Percentiles rank a stretch among this genome's conserved stretches.
These are phyloP conservation scores for Scheffersomyces segobiensis DNA, from an alignment of 1,139 yeast species.

Conservation along the genomic window DNA sequence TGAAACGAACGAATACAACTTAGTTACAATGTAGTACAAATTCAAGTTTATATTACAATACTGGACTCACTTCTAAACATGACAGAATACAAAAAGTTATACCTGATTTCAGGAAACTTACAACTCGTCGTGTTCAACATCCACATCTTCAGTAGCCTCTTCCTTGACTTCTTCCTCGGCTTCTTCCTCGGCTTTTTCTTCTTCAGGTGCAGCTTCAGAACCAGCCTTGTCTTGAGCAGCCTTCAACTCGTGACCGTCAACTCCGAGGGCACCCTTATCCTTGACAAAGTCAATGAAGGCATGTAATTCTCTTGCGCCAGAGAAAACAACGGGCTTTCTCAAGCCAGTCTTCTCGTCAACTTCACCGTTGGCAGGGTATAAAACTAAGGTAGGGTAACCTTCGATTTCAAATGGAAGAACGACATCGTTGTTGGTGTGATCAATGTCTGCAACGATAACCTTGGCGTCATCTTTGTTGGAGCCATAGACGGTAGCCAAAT, in stretches of 20 bases:
- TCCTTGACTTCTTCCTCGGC: constrained; percentile 16
- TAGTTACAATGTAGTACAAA: neutral
- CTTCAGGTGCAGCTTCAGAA: constrained; percentile 33
- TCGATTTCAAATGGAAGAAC: constrained; percentile 63
- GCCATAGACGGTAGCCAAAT: constrained; percentile 69
- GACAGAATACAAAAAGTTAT: neutral
- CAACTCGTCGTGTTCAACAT: constrained; percentile 45
- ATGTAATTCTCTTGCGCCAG: constrained; percentile 75
- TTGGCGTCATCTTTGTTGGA: constrained; percentile 47
- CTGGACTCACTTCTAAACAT: neutral
- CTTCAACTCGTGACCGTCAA: constrained; percentile 49
- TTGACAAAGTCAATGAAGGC: constrained; percentile 69
- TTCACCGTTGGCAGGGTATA: constrained; percentile 88
- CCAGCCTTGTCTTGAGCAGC: constrained; percentile 21
- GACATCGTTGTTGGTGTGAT: constrained; percentile 88
- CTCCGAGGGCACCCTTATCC: constrained; percentile 58
- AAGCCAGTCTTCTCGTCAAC: constrained; percentile 54
- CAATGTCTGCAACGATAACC: constrained; percentile 81
- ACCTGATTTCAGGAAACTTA: constrained; percentile 13
- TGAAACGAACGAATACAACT: neutral
- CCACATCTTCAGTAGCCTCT: constrained; percentile 17
- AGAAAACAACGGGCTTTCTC: constrained; percentile 66
- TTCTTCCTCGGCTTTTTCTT: constrained; percentile 17
- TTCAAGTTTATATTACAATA: neutral
- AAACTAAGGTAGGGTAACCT: constrained; percentile 92